These are phyloP conservation scores for Calcarisporium arbuscula DNA, from an alignment of 2,329 filamentous ascomycete species.

Conservation along the genomic window DNA sequence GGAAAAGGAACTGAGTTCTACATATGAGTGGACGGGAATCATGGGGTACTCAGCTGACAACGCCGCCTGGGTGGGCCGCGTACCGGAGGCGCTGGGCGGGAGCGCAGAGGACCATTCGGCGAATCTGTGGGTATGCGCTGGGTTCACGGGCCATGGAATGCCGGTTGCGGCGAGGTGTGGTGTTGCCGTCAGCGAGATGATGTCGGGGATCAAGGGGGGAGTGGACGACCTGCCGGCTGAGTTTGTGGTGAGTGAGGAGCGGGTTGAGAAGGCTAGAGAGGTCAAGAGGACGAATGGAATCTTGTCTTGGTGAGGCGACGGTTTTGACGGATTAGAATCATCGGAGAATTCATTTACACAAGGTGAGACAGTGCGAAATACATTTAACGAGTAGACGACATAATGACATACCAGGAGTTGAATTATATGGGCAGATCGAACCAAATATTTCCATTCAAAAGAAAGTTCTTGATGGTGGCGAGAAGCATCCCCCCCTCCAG, in stretches of 20 bases:
- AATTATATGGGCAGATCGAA: too few relatives aligned
- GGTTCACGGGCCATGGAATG: conserved; percentile 73
- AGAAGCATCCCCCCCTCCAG: too few relatives aligned
- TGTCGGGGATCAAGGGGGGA: conserved; percentile 34
- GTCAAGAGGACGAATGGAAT: conserved; percentile 17
- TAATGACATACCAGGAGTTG: too few relatives aligned
- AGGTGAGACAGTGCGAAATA: too few relatives aligned
- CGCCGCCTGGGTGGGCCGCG: conserved; percentile 62
- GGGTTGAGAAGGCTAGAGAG: conserved; percentile 15
- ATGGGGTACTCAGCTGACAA: conserved; percentile 70
- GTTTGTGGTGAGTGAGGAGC: conserved; percentile 31
- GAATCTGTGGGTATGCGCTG: conserved; percentile 58
- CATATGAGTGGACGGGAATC: conserved; percentile 71
- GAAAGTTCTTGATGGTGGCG: too few relatives aligned
- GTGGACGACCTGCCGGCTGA: conserved; percentile 37
- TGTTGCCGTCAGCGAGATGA: conserved; percentile 55
- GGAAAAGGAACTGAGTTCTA: conserved; percentile 39
- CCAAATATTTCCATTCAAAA: too few relatives aligned
- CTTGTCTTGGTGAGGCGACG: too few relatives aligned
- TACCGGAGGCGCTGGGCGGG: conserved; percentile 49
- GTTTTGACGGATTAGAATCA: too few relatives aligned
- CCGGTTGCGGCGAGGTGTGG: conserved; percentile 63
- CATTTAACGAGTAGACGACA: too few relatives aligned
- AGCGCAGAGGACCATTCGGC: conserved; percentile 22
- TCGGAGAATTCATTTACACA: too few relatives aligned